Percentiles rank a stretch among this genome's conserved stretches.
phyloP scores from a whole-genome alignment of 2,329 filamentous ascomycete species.

The Orbilia javanica region DNA sequence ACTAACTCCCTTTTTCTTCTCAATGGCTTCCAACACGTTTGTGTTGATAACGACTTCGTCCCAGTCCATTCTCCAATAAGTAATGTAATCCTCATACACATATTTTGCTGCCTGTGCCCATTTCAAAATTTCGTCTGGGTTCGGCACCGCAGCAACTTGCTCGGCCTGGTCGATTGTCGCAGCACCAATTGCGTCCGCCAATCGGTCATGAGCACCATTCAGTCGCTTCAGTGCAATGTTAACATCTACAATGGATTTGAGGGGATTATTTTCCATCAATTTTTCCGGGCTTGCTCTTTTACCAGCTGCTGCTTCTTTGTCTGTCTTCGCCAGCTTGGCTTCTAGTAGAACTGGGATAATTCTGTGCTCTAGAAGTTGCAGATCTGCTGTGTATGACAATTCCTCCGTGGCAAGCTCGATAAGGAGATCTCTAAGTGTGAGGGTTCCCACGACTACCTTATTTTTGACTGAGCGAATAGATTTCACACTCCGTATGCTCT shows the following conservation, averaged over 20 bases:
- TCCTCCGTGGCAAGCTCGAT: slow-evolving; percentile 86
- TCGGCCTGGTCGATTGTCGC: slow-evolving; percentile 27
- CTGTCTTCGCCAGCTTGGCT: slow-evolving; percentile 82
- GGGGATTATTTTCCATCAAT: slow-evolving; percentile 69
- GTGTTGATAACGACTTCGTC: slow-evolving; percentile 95
- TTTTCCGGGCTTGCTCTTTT: slow-evolving; percentile 55
- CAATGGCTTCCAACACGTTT: slow-evolving; percentile 64
- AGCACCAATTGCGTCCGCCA: slow-evolving; percentile 72
- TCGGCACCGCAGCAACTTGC: slow-evolving; percentile 12
- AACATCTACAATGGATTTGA: slow-evolving; percentile 93
- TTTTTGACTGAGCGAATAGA: slow-evolving; percentile 53
- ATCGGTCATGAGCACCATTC: slow-evolving; percentile 81
- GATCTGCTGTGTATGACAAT: slow-evolving; percentile 85
- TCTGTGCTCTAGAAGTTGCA: slow-evolving; percentile 92
- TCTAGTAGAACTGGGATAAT: slow-evolving; percentile 88
- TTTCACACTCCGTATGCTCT: slow-evolving; percentile 77
- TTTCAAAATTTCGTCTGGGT: slow-evolving; percentile 77
- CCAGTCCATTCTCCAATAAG: slow-evolving; percentile 91
- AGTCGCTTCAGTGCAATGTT: slow-evolving; percentile 88
- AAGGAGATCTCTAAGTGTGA: slow-evolving; percentile 81
- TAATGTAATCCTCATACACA: slow-evolving; percentile 86
- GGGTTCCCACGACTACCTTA: slow-evolving; percentile 69
- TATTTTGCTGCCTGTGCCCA: slow-evolving; percentile 85
- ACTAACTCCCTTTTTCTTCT: slow-evolving; percentile 52
- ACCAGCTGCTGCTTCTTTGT: slow-evolving; percentile 63